Evolutionary conservation across 2,329 filamentous ascomycete genomes (phyloP).

Genomic region (Trichoderma sp.): DNA sequence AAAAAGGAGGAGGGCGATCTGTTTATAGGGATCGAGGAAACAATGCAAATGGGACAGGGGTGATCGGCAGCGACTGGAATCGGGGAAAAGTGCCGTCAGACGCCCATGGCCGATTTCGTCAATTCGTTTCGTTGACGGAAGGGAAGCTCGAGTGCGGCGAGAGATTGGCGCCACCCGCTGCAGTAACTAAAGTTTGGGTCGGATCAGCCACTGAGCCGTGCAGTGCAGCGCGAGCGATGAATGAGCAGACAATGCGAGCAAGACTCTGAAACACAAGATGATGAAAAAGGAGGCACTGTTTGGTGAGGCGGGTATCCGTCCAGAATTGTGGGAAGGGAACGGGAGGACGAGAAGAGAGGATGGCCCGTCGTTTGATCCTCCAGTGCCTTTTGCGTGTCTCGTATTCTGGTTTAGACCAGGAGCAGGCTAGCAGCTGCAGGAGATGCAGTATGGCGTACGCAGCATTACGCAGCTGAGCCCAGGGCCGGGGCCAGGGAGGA

Average conservation of each 20-base stretch:
- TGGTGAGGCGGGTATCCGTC: constrained; percentile 7
- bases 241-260: background rate
- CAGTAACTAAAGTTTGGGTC: background rate
- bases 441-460: constrained; percentile 5
- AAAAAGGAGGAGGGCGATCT: background rate
- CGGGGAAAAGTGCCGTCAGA: constrained; percentile 19
- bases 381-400: background rate
- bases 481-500: background rate
- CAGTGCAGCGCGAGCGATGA: background rate
- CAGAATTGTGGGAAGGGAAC: background rate
- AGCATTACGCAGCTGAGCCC: constrained; percentile 17
- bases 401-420: background rate
- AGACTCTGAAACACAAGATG: constrained; percentile 7
- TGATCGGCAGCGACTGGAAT: constrained; percentile 13
- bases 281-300: constrained; percentile 4
- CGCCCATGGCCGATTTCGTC: constrained; percentile 8
- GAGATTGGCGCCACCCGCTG: background rate
- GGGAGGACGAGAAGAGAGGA: background rate
- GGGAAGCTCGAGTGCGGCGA: background rate
- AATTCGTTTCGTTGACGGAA: background rate
- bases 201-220: constrained; percentile 1
- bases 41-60: background rate
- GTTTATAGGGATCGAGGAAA: background rate
- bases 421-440: constrained; percentile 17
- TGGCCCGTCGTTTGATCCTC: background rate